A percentile compares a stretch with the other conserved stretches of the same genome.
Evolutionary conservation across 2,329 filamentous ascomycete species (phyloP).

Genomic region (Penicillium digitatum): DNA sequence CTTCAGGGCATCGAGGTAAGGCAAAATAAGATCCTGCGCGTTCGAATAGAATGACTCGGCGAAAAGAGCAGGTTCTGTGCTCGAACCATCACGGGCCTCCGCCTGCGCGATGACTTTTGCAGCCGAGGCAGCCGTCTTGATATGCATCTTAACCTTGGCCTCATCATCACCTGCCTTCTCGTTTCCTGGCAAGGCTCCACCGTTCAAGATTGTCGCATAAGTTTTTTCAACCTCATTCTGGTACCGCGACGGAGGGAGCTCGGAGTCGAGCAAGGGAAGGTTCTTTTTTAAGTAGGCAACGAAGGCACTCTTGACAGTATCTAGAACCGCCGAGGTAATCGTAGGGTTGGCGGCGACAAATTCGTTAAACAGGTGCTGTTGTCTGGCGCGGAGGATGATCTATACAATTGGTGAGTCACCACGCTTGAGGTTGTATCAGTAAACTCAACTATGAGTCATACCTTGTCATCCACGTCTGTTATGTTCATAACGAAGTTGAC

Average conservation of each 20-base stretch:
- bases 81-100: conserved; percentile 20
- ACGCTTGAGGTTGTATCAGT: background rate
- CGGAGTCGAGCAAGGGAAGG: conserved; percentile 48
- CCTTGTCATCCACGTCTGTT: conserved; percentile 77
- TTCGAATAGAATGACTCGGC: conserved; percentile 53
- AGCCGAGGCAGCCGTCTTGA: conserved; percentile 58
- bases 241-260: conserved; percentile 47
- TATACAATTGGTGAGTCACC: conserved; percentile 28
- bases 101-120: conserved; percentile 48
- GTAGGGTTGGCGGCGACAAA: conserved; percentile 55
- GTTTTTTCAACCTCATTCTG: conserved; percentile 46
- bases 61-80: conserved; percentile 24
- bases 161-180: conserved; percentile 67
- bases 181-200: conserved; percentile 53
- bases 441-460: conserved; percentile 26
- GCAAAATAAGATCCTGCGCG: conserved; percentile 67
- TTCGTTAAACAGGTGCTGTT: conserved; percentile 72
- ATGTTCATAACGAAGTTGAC: conserved; percentile 92
- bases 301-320: conserved; percentile 51
- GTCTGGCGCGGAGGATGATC: conserved; percentile 64
- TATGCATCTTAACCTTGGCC: conserved; percentile 86
- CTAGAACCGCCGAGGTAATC: conserved; percentile 45
- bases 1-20: conserved; percentile 69
- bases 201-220: conserved; percentile 54
- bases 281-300: conserved; percentile 65